Evolutionary conservation across 441 rosid species (phyloP).

Genomic region (Lepidium campestre): DNA sequence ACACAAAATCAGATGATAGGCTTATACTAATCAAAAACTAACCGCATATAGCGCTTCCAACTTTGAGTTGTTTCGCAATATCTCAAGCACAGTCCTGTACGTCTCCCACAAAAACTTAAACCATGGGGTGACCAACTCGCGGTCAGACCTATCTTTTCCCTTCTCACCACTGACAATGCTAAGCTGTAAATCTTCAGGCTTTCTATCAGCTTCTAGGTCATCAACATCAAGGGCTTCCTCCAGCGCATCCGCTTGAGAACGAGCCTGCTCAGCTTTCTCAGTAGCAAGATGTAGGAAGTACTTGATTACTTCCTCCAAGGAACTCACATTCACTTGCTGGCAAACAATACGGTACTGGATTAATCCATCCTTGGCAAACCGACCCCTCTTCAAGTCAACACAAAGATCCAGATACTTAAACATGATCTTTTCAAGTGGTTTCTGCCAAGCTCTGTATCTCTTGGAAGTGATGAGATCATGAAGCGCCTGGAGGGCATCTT

Average conservation of each 20-base stretch:
- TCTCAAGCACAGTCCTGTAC: constrained; percentile 95
- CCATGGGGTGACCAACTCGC: constrained; percentile 99
- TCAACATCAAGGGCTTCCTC: constrained; percentile 99
- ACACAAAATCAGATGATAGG: background rate
- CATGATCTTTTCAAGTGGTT: constrained; percentile 85
- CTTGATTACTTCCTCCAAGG: constrained; percentile 99
- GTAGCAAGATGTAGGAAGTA: constrained; percentile 92
- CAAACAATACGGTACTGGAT: constrained; percentile 93
- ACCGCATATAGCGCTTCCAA: constrained; percentile 98
- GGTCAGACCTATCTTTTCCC: constrained; percentile 97
- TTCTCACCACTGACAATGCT: constrained; percentile 99
- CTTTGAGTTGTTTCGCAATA: constrained; percentile 92
- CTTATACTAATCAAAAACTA: constrained; percentile 21
- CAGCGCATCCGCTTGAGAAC: constrained; percentile 79
- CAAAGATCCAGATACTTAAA: constrained; percentile 94
- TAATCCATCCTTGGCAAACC: constrained; percentile 97
- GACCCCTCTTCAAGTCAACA: constrained; percentile 87
- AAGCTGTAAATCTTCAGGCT: constrained; percentile 95
- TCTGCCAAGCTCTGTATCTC: constrained; percentile 95
- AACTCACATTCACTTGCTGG: constrained; percentile 91
- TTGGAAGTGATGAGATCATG: constrained; percentile 89
- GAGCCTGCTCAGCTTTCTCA: constrained; percentile 97
- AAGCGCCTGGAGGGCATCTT: constrained; percentile 90
- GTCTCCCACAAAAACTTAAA: constrained; percentile 99
- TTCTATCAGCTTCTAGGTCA: constrained; percentile 96